Evolutionary conservation across 2,329 filamentous ascomycete genomes (phyloP).

Genomic region (Trichoderma guizhouense): DNA sequence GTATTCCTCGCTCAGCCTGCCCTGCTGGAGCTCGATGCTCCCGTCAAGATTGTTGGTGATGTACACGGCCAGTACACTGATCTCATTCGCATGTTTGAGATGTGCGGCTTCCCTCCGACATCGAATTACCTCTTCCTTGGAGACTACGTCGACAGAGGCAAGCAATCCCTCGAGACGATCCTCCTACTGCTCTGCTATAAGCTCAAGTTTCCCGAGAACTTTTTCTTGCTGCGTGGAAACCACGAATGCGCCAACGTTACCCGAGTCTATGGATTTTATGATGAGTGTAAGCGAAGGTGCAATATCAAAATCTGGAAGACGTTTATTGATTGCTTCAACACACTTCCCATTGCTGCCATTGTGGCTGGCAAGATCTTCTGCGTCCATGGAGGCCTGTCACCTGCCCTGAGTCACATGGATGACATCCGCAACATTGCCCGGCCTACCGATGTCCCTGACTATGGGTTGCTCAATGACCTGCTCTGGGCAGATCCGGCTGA

Average conservation of each 20-base stretch:
- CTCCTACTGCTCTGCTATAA: slow-evolving; percentile 92
- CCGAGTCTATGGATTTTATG: slow-evolving; percentile 94
- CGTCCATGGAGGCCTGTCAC: slow-evolving; percentile 91
- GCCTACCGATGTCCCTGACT: slow-evolving; percentile 95
- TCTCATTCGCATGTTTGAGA: slow-evolving; percentile 94
- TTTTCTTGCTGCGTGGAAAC: slow-evolving; percentile 90
- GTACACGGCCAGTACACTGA: slow-evolving; percentile 97
- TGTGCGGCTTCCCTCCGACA: slow-evolving; percentile 92
- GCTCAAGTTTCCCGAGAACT: slow-evolving; percentile 95
- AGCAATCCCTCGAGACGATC: slow-evolving; percentile 94
- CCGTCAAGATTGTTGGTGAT: slow-evolving; percentile 96
- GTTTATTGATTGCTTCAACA: slow-evolving; percentile 96
- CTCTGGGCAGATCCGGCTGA: slow-evolving; percentile 97
- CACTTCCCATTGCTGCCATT: slow-evolving; percentile 90
- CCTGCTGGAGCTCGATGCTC: slow-evolving; percentile 84
- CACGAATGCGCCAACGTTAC: slow-evolving; percentile 97
- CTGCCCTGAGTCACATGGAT: slow-evolving; percentile 92
- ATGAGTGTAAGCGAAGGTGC: slow-evolving; percentile 93
- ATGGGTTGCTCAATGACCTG: slow-evolving; percentile 89
- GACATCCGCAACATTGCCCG: slow-evolving; percentile 95
- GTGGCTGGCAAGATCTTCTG: slow-evolving; percentile 98
- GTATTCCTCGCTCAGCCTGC: slow-evolving; percentile 89
- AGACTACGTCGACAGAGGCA: slow-evolving; percentile 94
- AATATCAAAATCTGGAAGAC: slow-evolving; percentile 99
- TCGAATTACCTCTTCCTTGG: slow-evolving; percentile 93